Conservation (phyloP, 2,329 filamentous ascomycete genomes). For the Verticillium tricorpus region DNA sequence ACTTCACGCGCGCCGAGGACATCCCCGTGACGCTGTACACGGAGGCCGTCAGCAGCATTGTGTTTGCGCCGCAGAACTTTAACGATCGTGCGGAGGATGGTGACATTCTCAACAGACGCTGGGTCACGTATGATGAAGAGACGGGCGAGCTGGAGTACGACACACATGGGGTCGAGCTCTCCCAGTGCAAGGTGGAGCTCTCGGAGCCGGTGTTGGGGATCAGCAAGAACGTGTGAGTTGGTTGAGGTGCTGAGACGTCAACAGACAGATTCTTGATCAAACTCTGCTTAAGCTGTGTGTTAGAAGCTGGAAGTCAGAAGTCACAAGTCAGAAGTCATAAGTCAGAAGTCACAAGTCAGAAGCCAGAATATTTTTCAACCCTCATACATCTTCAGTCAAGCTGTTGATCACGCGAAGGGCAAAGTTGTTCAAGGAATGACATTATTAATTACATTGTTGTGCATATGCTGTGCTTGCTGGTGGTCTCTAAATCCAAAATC, state of each 20-base stretch:
- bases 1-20: constrained; percentile 20
- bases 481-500: neutral
- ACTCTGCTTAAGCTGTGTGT: no score
- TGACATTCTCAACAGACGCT: constrained; percentile 28
- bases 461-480: neutral
- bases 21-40: constrained; percentile 26
- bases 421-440: neutral
- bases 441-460: neutral
- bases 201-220: constrained; percentile 19
- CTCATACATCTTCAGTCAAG: no score
- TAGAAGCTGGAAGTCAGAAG: no score
- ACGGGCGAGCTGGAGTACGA: constrained; percentile 21
- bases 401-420: neutral
- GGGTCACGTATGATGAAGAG: constrained; percentile 20
- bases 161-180: constrained; percentile 24
- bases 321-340: no score
- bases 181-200: constrained; percentile 22
- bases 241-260: no score
- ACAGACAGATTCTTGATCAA: neutral
- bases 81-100: constrained; percentile 28
- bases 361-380: no score
- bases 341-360: no score
- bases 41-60: constrained; percentile 25
- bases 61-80: constrained; percentile 28
- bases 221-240: constrained; percentile 5